Conservation (phyloP, 1,139 yeast genomes). For the Yamadazyma pseudoaaseri region DNA sequence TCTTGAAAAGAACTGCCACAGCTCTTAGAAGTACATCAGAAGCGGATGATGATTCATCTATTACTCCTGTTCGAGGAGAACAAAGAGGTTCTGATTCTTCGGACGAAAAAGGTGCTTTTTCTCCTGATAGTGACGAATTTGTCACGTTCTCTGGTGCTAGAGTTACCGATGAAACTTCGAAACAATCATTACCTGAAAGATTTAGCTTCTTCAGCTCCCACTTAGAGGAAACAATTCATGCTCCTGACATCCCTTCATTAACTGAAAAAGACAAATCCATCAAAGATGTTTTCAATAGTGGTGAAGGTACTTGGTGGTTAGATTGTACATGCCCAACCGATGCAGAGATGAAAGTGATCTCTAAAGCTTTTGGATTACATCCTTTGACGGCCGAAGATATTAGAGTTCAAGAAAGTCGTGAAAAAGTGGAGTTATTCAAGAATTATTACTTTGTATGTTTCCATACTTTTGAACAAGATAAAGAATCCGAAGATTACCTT, state of each 20-base stretch:
- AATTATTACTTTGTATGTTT: constrained; percentile 78
- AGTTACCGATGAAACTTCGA: constrained; percentile 4
- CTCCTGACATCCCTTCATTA: constrained; percentile 79
- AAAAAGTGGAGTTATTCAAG: constrained; percentile 75
- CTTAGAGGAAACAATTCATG: constrained; percentile 83
- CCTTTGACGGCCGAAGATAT: constrained; percentile 86
- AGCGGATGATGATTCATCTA: constrained; percentile 9
- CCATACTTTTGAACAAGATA: constrained; percentile 77
- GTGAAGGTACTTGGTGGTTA: constrained; percentile 75
- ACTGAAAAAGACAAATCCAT: constrained; percentile 65
- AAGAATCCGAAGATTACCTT: constrained; percentile 74
- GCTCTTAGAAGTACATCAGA: constrained; percentile 5
- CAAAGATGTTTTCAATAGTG: constrained; percentile 58
- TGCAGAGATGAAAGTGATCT: constrained; percentile 61
- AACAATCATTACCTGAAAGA: constrained; percentile 53
- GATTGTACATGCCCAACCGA: constrained; percentile 72
- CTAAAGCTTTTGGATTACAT: constrained; percentile 75
- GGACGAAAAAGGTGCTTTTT: constrained; percentile 21
- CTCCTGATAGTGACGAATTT: constrained; percentile 29
- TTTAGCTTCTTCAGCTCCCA: constrained; percentile 82
- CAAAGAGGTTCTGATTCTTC: constrained; percentile 22
- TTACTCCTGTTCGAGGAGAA: constrained; percentile 10
- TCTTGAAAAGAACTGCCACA: constrained; percentile 23
- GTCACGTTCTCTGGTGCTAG: constrained; percentile 16
- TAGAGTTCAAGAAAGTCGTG: constrained; percentile 81